phyloP scores from a whole-genome alignment of 2,329 filamentous ascomycete genomes.

The Scolecobasidium constrictum region DNA sequence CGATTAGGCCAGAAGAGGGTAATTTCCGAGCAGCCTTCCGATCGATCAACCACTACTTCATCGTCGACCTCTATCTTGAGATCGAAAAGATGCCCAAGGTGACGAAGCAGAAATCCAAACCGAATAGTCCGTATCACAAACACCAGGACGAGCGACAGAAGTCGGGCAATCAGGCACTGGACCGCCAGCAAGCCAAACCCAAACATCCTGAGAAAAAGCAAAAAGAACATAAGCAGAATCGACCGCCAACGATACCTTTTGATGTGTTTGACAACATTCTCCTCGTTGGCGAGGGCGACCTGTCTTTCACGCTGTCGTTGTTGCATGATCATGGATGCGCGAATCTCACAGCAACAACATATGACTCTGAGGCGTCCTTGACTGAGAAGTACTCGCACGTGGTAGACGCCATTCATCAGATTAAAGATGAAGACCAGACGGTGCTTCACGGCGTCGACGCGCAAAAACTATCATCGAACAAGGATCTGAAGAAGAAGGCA shows the following conservation, averaged over 20 bases:
- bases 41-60: neutral
- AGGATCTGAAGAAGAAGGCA: slow-evolving; percentile 30
- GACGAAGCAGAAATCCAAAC: neutral
- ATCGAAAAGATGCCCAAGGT: neutral
- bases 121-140: neutral
- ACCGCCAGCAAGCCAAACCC: neutral
- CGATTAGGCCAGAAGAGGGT: neutral
- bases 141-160: neutral
- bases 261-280: slow-evolving; percentile 7
- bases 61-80: no score
- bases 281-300: slow-evolving; percentile 40
- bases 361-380: slow-evolving; percentile 51
- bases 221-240: neutral
- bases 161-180: neutral
- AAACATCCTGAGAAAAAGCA: neutral
- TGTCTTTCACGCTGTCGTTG: slow-evolving; percentile 64
- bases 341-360: slow-evolving; percentile 58
- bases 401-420: slow-evolving; percentile 36
- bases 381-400: slow-evolving; percentile 65
- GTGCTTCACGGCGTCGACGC: slow-evolving; percentile 58
- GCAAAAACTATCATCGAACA: slow-evolving; percentile 43
- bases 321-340: slow-evolving; percentile 54
- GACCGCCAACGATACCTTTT: slow-evolving; percentile 3
- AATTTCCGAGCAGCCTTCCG: neutral
- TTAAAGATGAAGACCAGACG: slow-evolving; percentile 22